These are phyloP conservation scores for Spergularia marina DNA, from an alignment of 148 eudicot species.

Conservation along the genomic window DNA sequence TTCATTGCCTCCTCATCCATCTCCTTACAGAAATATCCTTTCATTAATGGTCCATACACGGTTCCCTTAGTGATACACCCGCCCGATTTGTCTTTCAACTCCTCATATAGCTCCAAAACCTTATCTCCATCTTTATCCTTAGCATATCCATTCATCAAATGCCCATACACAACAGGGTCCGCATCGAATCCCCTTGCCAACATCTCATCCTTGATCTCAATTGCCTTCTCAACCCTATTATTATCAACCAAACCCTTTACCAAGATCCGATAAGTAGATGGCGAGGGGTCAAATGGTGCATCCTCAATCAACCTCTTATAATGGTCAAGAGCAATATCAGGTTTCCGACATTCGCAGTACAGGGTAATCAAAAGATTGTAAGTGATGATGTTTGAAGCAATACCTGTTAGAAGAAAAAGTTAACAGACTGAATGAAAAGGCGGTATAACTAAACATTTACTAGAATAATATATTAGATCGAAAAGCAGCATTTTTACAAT, in stretches of 20 bases:
- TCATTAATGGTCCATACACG: conserved; percentile 75
- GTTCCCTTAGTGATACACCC: conserved; percentile 60
- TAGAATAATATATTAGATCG: background rate
- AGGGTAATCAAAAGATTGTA: conserved; percentile 61
- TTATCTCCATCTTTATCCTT: conserved; percentile 55
- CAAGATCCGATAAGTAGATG: conserved; percentile 60
- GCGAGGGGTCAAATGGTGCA: conserved; percentile 76
- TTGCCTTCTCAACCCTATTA: conserved; percentile 56
- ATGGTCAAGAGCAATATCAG: conserved; percentile 73
- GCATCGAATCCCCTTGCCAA: conserved; percentile 49
- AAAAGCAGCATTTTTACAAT: background rate
- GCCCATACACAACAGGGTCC: conserved; percentile 58
- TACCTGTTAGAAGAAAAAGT: background rate
- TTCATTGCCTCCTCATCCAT: conserved; percentile 77
- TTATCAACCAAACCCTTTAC: conserved; percentile 79
- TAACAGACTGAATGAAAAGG: background rate
- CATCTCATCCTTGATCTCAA: conserved; percentile 90
- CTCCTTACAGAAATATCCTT: conserved; percentile 73
- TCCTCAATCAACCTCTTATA: conserved; percentile 74
- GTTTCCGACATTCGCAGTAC: conserved; percentile 71
- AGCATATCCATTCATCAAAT: conserved; percentile 70
- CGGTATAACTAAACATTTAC: background rate
- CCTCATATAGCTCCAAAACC: conserved; percentile 62
- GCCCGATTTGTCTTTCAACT: conserved; percentile 68
- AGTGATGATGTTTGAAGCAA: conserved; percentile 67